Base-by-base conservation (phyloP, 371 early-diverging fungal species). In the Parasitella parasitica region DNA sequence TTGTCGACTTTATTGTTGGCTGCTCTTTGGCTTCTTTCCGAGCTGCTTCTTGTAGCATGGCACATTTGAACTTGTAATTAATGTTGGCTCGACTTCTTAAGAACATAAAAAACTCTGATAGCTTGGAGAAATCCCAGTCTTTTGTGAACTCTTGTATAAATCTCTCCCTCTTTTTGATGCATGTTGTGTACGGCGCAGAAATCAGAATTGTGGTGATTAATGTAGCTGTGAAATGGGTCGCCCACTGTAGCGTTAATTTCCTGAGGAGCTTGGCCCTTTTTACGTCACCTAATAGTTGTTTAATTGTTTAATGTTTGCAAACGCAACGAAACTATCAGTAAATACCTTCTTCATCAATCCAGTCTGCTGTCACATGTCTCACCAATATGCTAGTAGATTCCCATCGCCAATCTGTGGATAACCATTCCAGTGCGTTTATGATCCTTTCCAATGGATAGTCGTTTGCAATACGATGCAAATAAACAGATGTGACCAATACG, bases 71-170 rank as follows among this genome's bases (percentile, higher is more conserved):
- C 55, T 87, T 83, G 66, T 88, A 89, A 56, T 83, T 88, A 34
- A 91, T 80, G 12, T 87, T 88, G 8, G 90, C 84, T 37, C 80
- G 78, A 38, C 83, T 81, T 59, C 86, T 84, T 35, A 91, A 70
- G 37, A 82, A 86, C 70, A 88, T 88, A 76, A 91, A 91, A 46
- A 91, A 89, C 67, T 89, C 90, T 3, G 89, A 89, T 34, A 91
- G 71, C 26, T 88, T 84, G 49, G 88, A 89, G 74, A 91, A 91
- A 67, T 89, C 89, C 91, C 91, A 91, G 56, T 87, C 86, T 18
- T 83, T 78, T 0, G 88, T 86, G 30, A 91, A 81, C 4, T 84
- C 85, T 54, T 86, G 81, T 61, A 91, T 64, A 39, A 91, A 89
- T 6, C 84, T 69, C 30, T 88, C 88, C 32, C 84, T 79, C 51